Evolutionary conservation across 192 early-diverging fungal genomes (phyloP), one percentile per base, ranked within the genome.

Genomic region (Dimargaris cristalligena): DNA sequence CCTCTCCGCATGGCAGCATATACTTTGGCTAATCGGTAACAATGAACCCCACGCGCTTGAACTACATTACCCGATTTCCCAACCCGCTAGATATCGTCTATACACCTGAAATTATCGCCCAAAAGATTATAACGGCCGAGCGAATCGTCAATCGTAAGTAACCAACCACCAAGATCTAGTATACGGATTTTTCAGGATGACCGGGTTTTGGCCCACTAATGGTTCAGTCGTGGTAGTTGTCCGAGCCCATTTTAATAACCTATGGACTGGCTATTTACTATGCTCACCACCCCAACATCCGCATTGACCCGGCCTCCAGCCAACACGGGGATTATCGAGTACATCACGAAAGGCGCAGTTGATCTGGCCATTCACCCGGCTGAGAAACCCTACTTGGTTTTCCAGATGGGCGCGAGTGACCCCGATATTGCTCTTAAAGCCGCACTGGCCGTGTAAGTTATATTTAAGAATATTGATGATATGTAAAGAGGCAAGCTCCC

Each of bases 31-130:
- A n/a, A n/a, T n/a, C n/a, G n/a, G n/a, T n/a, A 55, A 41, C n/a
- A n/a, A n/a, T n/a, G n/a, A n/a, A n/a, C n/a, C n/a, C n/a, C n/a
- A n/a, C n/a, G n/a, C n/a, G n/a, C n/a, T n/a, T n/a, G n/a, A n/a
- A n/a, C n/a, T n/a, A n/a, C n/a, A n/a, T n/a, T n/a, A n/a, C n/a
- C n/a, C n/a, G n/a, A n/a, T n/a, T n/a, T n/a, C n/a, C n/a, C n/a
- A n/a, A n/a, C n/a, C n/a, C n/a, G n/a, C n/a, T n/a, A 85, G 87
- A 96, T 66, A 61, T 92, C 33, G 90, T 94, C 18, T 98, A 90
- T 72, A 78, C 83, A 4, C 84, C 88, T 23, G 95, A 99, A 68
- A 80, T 88, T 6, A 75, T 99, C 23, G 95, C 92, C 75, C 86
- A 83, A 59, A 75, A 83, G 59, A 83, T 99, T 26, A 80, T 85